Base-by-base conservation (phyloP, 192 early-diverging fungal genomes). In the Umbelopsis sp. region DNA sequence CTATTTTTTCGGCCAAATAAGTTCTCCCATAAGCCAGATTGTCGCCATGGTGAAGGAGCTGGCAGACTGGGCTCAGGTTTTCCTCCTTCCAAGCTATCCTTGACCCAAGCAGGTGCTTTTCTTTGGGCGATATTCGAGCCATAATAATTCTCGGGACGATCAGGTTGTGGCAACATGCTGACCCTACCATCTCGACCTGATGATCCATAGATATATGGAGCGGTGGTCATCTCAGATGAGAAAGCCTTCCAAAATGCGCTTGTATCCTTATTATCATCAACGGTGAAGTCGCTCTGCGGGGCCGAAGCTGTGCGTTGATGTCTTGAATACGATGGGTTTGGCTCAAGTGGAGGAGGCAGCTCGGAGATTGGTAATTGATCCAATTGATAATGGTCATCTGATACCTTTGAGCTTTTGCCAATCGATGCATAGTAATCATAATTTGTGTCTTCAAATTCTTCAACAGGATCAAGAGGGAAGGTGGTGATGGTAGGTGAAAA, bases 401-500 rank as follows among this genome's bases (percentile, higher is more conserved):
- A 34, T 34, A 29, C 14, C 14, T 11, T 6, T 14, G 31, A 62
- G 34, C 29, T 32, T 31, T 62, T 62, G 25, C 47, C n/a, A 49
- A 21, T 17, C n/a, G 32, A 34, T 20, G 16, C 31, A 17, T 34
- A 62, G 29, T 62, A 62, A 20, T 62, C 56, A 14, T 34, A 16
- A 62, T 62, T 36, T 0, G 56, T 2, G 6, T 62, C 56, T 20
- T 62, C 56, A 36, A 16, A 62, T n/a, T 62, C 56, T 0, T 62
- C 56, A 22, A 34, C 56, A 3, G 56, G 56, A 34, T 62, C 56
- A 34, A 62, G 56, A 4, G 29, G 29, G 29, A 62, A 62, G 16
- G 56, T 62, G 29, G 56, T 62, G 16, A 62, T 62, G 29, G 56
- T 62, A 20, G 56, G 56, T 62, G 56, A 62, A 16, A 62, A 62